These are phyloP conservation scores for Leishmania major DNA, from an alignment of 208 protist species.

Conservation along the genomic window DNA sequence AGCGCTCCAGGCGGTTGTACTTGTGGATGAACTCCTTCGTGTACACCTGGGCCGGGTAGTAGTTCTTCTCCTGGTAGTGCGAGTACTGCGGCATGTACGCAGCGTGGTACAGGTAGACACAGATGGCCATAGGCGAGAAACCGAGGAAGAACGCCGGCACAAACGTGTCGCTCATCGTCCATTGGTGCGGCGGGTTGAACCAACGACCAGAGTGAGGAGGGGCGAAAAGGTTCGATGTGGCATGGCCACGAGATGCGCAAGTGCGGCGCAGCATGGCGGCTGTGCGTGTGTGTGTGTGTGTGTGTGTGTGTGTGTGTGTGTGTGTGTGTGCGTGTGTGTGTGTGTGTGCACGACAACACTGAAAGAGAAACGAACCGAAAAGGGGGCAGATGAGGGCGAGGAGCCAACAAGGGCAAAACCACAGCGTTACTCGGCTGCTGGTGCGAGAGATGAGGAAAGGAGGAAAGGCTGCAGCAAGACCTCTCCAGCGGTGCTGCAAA, in stretches of 20 bases:
- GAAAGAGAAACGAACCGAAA: not conserved
- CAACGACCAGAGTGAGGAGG: slow-evolving; percentile 87
- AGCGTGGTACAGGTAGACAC: slow-evolving; percentile 85
- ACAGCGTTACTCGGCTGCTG: not conserved
- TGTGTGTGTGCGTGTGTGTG: not conserved
- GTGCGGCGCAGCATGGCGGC: slow-evolving; percentile 76
- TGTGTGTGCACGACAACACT: not conserved
- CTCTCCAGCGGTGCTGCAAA: not conserved
- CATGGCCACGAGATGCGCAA: slow-evolving; percentile 62
- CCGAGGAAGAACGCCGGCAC: slow-evolving; percentile 82
- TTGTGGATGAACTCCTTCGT: slow-evolving; percentile 93
- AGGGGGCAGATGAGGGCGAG: not conserved
- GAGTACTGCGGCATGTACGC: slow-evolving; percentile 92
- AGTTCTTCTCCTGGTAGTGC: slow-evolving; percentile 92
- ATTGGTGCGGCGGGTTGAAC: slow-evolving; percentile 93
- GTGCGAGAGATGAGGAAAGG: not conserved
- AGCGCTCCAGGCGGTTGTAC: slow-evolving; percentile 90
- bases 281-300: not conserved
- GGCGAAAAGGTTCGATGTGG: slow-evolving; percentile 90
- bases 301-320: not conserved
- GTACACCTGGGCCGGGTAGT: slow-evolving; percentile 89
- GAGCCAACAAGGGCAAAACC: not conserved
- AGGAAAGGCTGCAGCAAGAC: not conserved
- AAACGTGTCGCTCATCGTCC: slow-evolving; percentile 91
- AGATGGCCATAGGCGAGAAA: slow-evolving; percentile 82